Percentiles rank a stretch among this genome's conserved stretches.
Evolutionary conservation across 257 asterid genomes (phyloP).

Genomic region (Penstemon barbatus): DNA sequence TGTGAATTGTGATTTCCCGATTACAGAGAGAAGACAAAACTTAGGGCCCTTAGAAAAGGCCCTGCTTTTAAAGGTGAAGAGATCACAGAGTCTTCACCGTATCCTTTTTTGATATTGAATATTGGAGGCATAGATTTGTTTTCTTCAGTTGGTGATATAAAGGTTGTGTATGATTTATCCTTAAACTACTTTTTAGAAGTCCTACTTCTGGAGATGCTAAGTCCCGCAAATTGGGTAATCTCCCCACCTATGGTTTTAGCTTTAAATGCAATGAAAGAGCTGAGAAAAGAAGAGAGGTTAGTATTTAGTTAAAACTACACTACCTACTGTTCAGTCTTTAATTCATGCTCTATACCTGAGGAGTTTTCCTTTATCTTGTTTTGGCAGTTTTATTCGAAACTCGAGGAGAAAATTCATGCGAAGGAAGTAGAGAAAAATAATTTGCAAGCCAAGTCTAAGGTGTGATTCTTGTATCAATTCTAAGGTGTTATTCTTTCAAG

Average conservation of each 20-base stretch:
- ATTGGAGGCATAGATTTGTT: not conserved
- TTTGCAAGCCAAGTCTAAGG: conserved; percentile 82
- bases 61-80: conserved; percentile 43
- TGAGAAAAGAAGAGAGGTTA: conserved; percentile 89
- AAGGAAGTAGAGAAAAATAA: conserved; percentile 79
- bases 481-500: conserved; percentile 46
- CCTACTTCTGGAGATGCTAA: conserved; percentile 68
- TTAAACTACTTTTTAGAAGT: conserved; percentile 52
- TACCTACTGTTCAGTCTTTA: not conserved
- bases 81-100: conserved; percentile 39
- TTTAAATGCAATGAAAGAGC: conserved; percentile 96
- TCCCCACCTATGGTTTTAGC: conserved; percentile 77
- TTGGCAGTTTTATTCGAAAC: conserved; percentile 78
- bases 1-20: conserved; percentile 27
- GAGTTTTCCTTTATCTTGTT: conserved; percentile 22
- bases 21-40: conserved; percentile 46
- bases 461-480: conserved; percentile 35
- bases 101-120: conserved; percentile 40
- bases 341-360: conserved; percentile 23
- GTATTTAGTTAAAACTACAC: conserved; percentile 27
- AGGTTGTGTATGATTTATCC: conserved; percentile 37
- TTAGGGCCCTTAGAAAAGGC: conserved; percentile 40
- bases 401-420: conserved; percentile 92
- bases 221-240: conserved; percentile 64
- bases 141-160: conserved; percentile 5